Conservation (phyloP, 2,329 filamentous ascomycete species). For the Colletotrichum sojae region DNA sequence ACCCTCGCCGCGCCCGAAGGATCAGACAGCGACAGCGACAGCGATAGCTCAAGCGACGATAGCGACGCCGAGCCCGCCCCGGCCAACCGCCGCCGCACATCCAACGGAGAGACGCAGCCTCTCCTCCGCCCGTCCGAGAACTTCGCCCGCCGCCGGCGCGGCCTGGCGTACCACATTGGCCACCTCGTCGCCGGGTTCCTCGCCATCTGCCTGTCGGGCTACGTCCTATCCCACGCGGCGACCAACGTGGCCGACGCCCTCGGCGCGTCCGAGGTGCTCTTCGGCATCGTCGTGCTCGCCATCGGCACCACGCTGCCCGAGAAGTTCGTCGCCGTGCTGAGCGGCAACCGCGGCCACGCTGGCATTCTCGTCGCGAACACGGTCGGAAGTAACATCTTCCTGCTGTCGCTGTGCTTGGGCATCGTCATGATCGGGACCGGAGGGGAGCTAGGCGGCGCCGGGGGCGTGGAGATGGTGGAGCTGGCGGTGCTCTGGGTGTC, state of each 20-base stretch:
- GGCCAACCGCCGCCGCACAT: not conserved
- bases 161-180: slow-evolving; percentile 41
- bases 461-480: slow-evolving; percentile 35
- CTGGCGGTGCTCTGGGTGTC: slow-evolving; percentile 42
- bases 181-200: slow-evolving; percentile 61
- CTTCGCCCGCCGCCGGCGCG: slow-evolving; percentile 6
- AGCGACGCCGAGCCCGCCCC: slow-evolving; percentile 16
- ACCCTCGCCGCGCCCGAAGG: slow-evolving; percentile 56
- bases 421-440: slow-evolving; percentile 47
- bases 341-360: slow-evolving; percentile 59
- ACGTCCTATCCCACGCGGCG: slow-evolving; percentile 63
- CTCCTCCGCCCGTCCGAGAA: slow-evolving; percentile 29
- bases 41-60: slow-evolving; percentile 46
- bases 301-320: slow-evolving; percentile 69
- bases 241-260: slow-evolving; percentile 57
- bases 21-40: slow-evolving; percentile 45
- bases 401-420: slow-evolving; percentile 65
- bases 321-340: slow-evolving; percentile 65
- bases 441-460: slow-evolving; percentile 29
- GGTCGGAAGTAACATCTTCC: slow-evolving; percentile 68
- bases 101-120: slow-evolving; percentile 6
- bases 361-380: slow-evolving; percentile 68
- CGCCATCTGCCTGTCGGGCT: slow-evolving; percentile 62
- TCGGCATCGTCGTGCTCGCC: slow-evolving; percentile 63
- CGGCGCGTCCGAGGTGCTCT: slow-evolving; percentile 60